Percentiles rank a stretch among this genome's conserved stretches.
Evolutionary conservation across 352 stramenopile species (phyloP).

Genomic region (Phytophthora pseudosyringae): DNA sequence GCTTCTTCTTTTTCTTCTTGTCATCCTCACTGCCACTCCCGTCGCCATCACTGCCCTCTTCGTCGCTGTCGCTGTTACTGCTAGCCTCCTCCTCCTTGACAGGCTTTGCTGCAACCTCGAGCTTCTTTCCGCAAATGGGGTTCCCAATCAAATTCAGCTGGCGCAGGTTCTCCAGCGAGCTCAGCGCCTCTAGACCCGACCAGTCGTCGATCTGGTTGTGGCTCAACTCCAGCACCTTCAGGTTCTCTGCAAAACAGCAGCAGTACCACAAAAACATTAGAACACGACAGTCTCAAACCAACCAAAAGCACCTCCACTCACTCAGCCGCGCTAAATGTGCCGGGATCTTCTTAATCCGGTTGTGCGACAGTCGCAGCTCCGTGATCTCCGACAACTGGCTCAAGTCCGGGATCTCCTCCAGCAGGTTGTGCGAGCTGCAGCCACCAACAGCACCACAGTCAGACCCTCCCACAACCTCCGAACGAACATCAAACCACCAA

Average conservation of each 20-base stretch:
- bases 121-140: conserved; percentile 68
- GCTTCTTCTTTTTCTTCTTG: conserved; percentile 30
- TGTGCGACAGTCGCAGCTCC: conserved; percentile 85
- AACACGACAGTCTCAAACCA: background rate
- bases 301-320: conserved; percentile 36
- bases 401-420: conserved; percentile 78
- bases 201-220: conserved; percentile 88
- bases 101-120: conserved; percentile 39
- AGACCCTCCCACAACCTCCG: background rate
- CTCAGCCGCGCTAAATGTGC: conserved; percentile 65
- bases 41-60: conserved; percentile 29
- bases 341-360: conserved; percentile 76
- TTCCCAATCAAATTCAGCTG: conserved; percentile 86
- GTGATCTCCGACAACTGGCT: conserved; percentile 68
- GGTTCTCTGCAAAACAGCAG: conserved; percentile 50
- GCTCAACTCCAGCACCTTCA: conserved; percentile 84
- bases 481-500: background rate
- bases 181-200: conserved; percentile 71
- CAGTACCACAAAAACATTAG: conserved; percentile 10
- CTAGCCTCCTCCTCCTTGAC: conserved; percentile 21
- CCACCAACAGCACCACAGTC: conserved; percentile 1
- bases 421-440: conserved; percentile 75
- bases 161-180: conserved; percentile 65
- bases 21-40: conserved; percentile 29
- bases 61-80: conserved; percentile 18